Conservation (phyloP, 768 basidiomycete genomes). For the Omphalotus guepiniiformis region DNA sequence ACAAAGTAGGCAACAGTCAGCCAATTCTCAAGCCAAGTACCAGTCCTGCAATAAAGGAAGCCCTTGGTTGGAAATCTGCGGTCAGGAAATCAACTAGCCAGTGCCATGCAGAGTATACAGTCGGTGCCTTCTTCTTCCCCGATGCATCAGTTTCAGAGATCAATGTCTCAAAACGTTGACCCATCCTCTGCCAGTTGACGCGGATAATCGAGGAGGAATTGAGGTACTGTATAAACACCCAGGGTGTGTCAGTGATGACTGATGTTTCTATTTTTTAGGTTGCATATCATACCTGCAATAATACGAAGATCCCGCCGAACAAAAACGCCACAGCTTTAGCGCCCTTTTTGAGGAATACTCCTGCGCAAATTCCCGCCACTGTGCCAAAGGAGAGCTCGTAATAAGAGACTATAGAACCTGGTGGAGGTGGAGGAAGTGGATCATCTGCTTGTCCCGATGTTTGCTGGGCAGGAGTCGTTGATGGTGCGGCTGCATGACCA, state of each 20-base stretch:
- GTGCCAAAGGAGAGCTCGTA: conserved; percentile 89
- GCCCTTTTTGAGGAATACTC: conserved; percentile 96
- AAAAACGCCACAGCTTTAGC: conserved; percentile 76
- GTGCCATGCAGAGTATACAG: conserved; percentile 57
- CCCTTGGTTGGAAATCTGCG: conserved; percentile 89
- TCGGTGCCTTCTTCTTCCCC: conserved; percentile 57
- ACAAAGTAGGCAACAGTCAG: no score
- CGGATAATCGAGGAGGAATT: conserved; percentile 65
- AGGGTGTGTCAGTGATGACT: background rate
- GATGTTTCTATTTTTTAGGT: background rate
- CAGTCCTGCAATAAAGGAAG: conserved; percentile 84
- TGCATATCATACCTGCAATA: conserved; percentile 68
- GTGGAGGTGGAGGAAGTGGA: conserved; percentile 44
- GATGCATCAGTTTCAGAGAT: conserved; percentile 63
- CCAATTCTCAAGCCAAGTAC: conserved; percentile 79
- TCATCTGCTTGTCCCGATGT: conserved; percentile 10
- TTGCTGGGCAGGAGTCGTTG: conserved; percentile 8
- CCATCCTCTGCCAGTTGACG: conserved; percentile 76
- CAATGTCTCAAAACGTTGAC: conserved; percentile 62
- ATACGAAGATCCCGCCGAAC: conserved; percentile 86
- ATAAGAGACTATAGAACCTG: conserved; percentile 68
- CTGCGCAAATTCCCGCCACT: conserved; percentile 82
- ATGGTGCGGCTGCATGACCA: conserved; percentile 9
- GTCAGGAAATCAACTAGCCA: conserved; percentile 80
- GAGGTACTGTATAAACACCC: conserved; percentile 59